Conservation (phyloP, 352 stramenopile genomes). For the Phytophthora syringae region DNA sequence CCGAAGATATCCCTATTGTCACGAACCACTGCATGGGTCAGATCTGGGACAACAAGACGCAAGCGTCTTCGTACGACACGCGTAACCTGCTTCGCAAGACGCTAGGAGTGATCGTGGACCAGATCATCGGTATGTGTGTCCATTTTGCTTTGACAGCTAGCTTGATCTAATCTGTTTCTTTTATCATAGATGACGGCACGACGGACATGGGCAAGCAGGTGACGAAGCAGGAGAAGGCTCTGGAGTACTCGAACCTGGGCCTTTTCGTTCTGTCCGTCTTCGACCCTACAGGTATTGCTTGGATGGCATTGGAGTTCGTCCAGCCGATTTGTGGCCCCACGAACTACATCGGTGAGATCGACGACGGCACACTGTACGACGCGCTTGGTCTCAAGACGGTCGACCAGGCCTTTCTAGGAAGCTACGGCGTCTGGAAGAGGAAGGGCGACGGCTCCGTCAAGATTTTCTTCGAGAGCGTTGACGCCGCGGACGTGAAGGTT, state of each 20-base stretch:
- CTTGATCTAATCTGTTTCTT: no score
- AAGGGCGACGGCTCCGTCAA: constrained; percentile 37
- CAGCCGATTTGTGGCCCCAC: constrained; percentile 65
- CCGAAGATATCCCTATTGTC: constrained; percentile 24
- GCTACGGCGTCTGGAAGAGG: constrained; percentile 52
- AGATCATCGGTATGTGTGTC: no score
- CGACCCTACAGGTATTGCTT: constrained; percentile 55
- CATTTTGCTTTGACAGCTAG: no score
- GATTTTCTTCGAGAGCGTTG: constrained; percentile 34
- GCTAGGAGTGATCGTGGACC: constrained; percentile 37
- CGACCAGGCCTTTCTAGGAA: constrained; percentile 48
- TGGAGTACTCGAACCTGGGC: constrained; percentile 37
- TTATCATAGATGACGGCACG: constrained; percentile 28
- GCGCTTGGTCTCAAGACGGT: constrained; percentile 50
- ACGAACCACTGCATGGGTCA: constrained; percentile 45
- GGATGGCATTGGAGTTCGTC: constrained; percentile 55
- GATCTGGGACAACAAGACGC: constrained; percentile 35
- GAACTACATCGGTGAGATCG: constrained; percentile 52
- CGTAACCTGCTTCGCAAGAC: constrained; percentile 39
- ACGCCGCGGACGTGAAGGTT: constrained; percentile 25
- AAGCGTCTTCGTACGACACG: constrained; percentile 16
- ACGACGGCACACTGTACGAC: constrained; percentile 47
- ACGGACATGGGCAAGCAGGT: constrained; percentile 38
- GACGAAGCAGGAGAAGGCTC: constrained; percentile 25
- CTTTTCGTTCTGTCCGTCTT: constrained; percentile 53